A percentile compares a stretch with the other conserved stretches of the same genome.
Evolutionary conservation across 1,139 yeast species (phyloP).

Genomic region (Saccharomyces uvarum): DNA sequence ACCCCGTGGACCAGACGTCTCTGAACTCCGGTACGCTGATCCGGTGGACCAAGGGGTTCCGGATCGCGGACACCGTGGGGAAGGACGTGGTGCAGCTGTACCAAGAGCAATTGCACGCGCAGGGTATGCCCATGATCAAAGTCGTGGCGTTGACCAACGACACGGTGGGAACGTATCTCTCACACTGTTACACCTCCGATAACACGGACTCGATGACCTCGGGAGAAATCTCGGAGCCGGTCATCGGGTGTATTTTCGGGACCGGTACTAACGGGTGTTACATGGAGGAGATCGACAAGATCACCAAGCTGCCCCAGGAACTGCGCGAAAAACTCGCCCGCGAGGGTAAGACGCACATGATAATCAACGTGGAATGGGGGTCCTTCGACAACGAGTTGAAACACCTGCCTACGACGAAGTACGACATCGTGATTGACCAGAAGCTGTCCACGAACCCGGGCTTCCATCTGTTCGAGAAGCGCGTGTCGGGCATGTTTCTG

Average conservation of each 20-base stretch:
- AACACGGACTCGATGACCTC: conserved; percentile 38
- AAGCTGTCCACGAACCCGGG: conserved; percentile 71
- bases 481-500: conserved; percentile 88
- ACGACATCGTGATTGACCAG: conserved; percentile 61
- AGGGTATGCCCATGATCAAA: conserved; percentile 43
- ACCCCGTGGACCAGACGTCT: conserved; percentile 83
- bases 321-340: conserved; percentile 35
- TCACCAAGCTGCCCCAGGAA: conserved; percentile 51
- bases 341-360: conserved; percentile 61
- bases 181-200: conserved; percentile 73
- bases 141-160: conserved; percentile 90
- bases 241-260: conserved; percentile 85
- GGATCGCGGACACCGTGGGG: conserved; percentile 76
- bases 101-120: conserved; percentile 57
- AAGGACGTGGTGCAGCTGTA: conserved; percentile 68
- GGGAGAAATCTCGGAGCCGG: conserved; percentile 57
- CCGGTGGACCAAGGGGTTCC: conserved; percentile 94
- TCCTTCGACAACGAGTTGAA: conserved; percentile 78
- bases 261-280: conserved; percentile 97
- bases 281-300: conserved; percentile 61
- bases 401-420: conserved; percentile 65
- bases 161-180: conserved; percentile 85
- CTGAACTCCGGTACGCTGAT: conserved; percentile 68
- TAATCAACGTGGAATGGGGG: conserved; percentile 95
- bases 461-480: conserved; percentile 84